These are phyloP conservation scores for Botryobasidium botryosum DNA, from an alignment of 768 basidiomycete genomes.

Conservation along the genomic window DNA sequence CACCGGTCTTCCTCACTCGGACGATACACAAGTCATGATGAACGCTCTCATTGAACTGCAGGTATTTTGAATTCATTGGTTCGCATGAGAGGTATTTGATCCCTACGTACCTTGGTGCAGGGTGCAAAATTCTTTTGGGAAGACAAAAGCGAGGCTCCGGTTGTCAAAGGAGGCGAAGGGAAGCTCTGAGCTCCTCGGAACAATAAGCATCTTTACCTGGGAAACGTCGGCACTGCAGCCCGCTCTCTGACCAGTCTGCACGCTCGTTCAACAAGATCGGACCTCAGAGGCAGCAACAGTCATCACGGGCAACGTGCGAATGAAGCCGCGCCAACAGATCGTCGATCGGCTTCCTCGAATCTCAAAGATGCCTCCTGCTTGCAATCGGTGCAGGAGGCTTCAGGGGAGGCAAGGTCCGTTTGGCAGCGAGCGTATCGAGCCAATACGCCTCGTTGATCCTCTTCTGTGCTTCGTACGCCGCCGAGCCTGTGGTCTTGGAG, in stretches of 20 bases:
- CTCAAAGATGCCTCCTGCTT: conserved; percentile 72
- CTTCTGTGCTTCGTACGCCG: conserved; percentile 88
- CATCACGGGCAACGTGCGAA: conserved; percentile 93
- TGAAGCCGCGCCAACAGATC: conserved; percentile 97
- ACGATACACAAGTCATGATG: conserved; percentile 99
- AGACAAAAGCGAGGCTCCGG: conserved; percentile 86
- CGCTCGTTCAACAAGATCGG: conserved; percentile 44
- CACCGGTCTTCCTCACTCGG: conserved; percentile 83
- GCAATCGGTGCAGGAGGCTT: conserved; percentile 59
- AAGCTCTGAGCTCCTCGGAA: conserved; percentile 55
- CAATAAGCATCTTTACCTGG: conserved; percentile 83
- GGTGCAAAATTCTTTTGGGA: conserved; percentile 91
- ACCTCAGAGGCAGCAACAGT: conserved; percentile 33
- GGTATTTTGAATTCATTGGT: conserved; percentile 25
- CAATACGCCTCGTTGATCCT: conserved; percentile 98
- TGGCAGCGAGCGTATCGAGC: conserved; percentile 88
- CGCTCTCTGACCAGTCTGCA: conserved; percentile 96
- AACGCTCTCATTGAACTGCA: conserved; percentile 74
- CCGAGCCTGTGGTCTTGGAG: conserved; percentile 67
- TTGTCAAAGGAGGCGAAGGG: conserved; percentile 79
- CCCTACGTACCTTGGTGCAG: conserved; percentile 22
- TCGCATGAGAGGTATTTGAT: neutral
- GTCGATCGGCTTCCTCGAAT: conserved; percentile 59
- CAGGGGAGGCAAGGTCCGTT: conserved; percentile 61
- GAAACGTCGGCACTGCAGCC: conserved; percentile 94